Percentiles rank a stretch among this genome's conserved stretches.
Evolutionary conservation across 208 protist species (phyloP).

Genomic region (Plasmodiophora brassicae): DNA sequence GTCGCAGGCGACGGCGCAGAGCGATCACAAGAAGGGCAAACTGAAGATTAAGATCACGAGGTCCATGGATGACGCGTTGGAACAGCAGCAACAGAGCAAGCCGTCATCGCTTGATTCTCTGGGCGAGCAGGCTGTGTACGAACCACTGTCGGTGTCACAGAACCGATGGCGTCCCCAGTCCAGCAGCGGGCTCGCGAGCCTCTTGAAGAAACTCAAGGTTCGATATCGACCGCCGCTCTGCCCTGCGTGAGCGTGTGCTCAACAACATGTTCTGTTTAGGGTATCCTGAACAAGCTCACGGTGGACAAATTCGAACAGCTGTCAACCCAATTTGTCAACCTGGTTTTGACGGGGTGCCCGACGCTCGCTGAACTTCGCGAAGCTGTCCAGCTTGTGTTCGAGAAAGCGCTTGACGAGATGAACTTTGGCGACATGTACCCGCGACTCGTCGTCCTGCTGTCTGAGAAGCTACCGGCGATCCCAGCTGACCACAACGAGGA

Average conservation of each 20-base stretch:
- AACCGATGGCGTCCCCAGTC: constrained; percentile 1
- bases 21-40: neutral
- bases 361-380: neutral
- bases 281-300: constrained; percentile 29
- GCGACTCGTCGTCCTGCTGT: neutral
- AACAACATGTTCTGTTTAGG: neutral
- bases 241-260: neutral
- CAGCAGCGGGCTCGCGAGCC: neutral
- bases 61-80: constrained; percentile 17
- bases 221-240: neutral
- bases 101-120: too few relatives aligned
- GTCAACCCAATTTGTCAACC: neutral
- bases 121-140: too few relatives aligned
- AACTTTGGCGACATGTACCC: constrained; percentile 1
- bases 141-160: neutral
- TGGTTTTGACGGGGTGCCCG: constrained; percentile 20
- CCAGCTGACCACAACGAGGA: neutral
- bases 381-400: constrained; percentile 20
- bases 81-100: too few relatives aligned
- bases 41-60: constrained; percentile 3
- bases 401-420: constrained; percentile 10
- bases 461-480: constrained; percentile 6
- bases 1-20: neutral
- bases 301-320: constrained; percentile 29
- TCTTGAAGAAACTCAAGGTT: constrained; percentile 2